Percentiles rank a stretch among this genome's conserved stretches.
Evolutionary conservation across 805 yeast species (phyloP).

Genomic region (Clavispora carvajalis): DNA sequence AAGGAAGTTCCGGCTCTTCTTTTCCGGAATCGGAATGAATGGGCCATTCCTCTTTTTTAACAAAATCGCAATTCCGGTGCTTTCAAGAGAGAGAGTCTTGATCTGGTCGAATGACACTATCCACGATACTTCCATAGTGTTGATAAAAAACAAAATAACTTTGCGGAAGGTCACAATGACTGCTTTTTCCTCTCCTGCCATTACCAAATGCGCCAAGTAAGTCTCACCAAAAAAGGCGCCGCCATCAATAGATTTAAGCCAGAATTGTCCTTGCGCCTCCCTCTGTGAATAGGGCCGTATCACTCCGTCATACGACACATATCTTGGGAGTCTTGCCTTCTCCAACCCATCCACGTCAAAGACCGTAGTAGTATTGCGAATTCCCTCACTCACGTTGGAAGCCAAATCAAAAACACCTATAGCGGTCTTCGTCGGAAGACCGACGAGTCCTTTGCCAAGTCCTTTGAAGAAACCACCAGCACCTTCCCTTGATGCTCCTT

Average conservation of each 20-base stretch:
- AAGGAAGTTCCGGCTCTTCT: conserved; percentile 54
- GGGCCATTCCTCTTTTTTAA: conserved; percentile 46
- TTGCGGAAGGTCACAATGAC: conserved; percentile 70
- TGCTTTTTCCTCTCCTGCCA: conserved; percentile 75
- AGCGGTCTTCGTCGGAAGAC: conserved; percentile 94
- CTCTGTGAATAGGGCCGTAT: conserved; percentile 71
- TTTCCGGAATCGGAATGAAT: conserved; percentile 77
- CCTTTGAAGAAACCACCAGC: conserved; percentile 92
- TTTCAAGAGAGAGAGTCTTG: conserved; percentile 67
- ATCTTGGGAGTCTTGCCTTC: conserved; percentile 79
- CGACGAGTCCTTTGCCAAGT: conserved; percentile 89
- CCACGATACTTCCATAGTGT: conserved; percentile 65
- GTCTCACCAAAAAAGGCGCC: conserved; percentile 68
- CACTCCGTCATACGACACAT: conserved; percentile 62
- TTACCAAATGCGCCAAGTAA: conserved; percentile 79
- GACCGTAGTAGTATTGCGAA: conserved; percentile 85
- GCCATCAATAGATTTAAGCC: conserved; percentile 81
- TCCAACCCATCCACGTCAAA: conserved; percentile 75
- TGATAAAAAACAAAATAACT: conserved; percentile 63
- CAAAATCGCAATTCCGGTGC: conserved; percentile 70
- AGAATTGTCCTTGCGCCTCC: conserved; percentile 90
- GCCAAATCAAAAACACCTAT: conserved; percentile 93
- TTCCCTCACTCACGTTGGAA: conserved; percentile 88
- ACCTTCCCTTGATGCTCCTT: conserved; percentile 87
- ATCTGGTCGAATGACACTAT: conserved; percentile 57